Base-by-base conservation (phyloP, 306 rosid species). In the Datisca glomerata region DNA sequence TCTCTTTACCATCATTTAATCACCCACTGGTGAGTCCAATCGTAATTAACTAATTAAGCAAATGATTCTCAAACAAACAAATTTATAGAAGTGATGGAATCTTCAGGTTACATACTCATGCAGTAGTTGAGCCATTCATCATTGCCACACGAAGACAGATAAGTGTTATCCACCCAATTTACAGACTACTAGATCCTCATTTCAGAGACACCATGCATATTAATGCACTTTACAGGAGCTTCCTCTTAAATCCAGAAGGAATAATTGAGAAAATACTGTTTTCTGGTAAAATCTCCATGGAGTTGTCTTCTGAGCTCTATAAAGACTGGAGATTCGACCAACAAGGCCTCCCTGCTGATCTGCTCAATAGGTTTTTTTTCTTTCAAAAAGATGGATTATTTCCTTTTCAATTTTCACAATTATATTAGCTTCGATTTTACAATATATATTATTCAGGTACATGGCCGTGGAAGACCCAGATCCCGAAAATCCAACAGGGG, bases 341-440 rank as follows among this genome's bases (percentile, higher is more conserved):
- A 38, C 79, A 85, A 58, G 83, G 74, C 59, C 92, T 84, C 45
- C 94, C 92, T 8, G 76, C 72, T 21, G 83, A 80, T 70, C 81
- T 80, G 32, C 49, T 85, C 15, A 66, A 70, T 55, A 71, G 93
- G 96, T 77, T n/a, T n/a, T n/a, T n/a, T n/a, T n/a, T n/a, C n/a
- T n/a, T n/a, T n/a, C n/a, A n/a, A n/a, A n/a, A n/a, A n/a, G n/a
- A n/a, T n/a, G n/a, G n/a, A n/a, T n/a, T n/a, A n/a, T n/a, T n/a
- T n/a, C n/a, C n/a, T n/a, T n/a, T n/a, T n/a, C n/a, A n/a, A n/a
- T n/a, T n/a, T n/a, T n/a, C n/a, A n/a, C n/a, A n/a, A n/a, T n/a
- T n/a, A n/a, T n/a, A n/a, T n/a, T n/a, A n/a, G n/a, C n/a, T n/a
- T n/a, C n/a, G n/a, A n/a, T n/a, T n/a, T n/a, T n/a, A n/a, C n/a